These are phyloP conservation scores for Debaryomycetaceae sp. DNA, from an alignment of 1,139 yeast genomes.

Conservation along the genomic window DNA sequence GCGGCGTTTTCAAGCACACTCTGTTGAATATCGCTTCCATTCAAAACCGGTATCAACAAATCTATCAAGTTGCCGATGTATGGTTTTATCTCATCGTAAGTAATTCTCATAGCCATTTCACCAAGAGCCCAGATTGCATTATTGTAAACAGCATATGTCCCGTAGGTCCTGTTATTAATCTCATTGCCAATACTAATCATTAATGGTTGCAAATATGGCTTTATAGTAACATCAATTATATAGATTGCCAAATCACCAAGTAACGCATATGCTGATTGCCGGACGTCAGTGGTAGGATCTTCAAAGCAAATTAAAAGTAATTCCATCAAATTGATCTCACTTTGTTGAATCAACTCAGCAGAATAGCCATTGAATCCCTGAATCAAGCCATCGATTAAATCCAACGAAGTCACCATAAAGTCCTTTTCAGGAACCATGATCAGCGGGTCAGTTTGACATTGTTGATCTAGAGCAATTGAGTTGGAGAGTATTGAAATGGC, in stretches of 20 bases:
- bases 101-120: conserved; percentile 66
- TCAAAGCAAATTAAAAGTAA: conserved; percentile 69
- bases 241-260: conserved; percentile 81
- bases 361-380: conserved; percentile 78
- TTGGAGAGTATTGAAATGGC: conserved; percentile 66
- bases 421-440: conserved; percentile 86
- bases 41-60: conserved; percentile 62
- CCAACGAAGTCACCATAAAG: conserved; percentile 83
- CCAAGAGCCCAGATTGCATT: conserved; percentile 96
- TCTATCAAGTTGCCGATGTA: conserved; percentile 59
- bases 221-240: conserved; percentile 51
- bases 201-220: conserved; percentile 55
- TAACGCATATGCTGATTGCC: conserved; percentile 89
- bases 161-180: conserved; percentile 47
- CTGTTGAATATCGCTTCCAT: conserved; percentile 52
- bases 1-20: conserved; percentile 85
- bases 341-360: conserved; percentile 50
- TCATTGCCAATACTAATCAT: conserved; percentile 69
- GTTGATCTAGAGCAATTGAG: conserved; percentile 65
- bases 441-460: conserved; percentile 62
- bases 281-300: conserved; percentile 77
- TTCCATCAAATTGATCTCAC: conserved; percentile 50
- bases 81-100: conserved; percentile 50
- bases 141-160: conserved; percentile 65
- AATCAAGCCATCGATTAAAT: conserved; percentile 84